A percentile compares a stretch with the other conserved stretches of the same genome.
phyloP scores from a whole-genome alignment of 1,284 basidiomycete genomes.

The Malassezia dermatis region DNA sequence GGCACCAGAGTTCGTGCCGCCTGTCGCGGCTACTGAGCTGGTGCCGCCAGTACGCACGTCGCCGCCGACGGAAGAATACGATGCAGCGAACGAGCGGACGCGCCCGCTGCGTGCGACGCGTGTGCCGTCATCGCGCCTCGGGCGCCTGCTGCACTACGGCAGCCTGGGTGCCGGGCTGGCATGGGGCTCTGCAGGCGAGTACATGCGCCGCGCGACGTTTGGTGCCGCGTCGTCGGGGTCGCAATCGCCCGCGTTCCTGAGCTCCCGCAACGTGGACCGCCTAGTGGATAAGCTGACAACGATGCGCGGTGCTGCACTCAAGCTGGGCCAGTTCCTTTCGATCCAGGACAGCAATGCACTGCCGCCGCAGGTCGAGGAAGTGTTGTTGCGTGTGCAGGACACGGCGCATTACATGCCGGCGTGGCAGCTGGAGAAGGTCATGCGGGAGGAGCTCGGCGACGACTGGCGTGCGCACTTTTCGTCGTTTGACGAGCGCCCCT shows the following conservation, averaged over 20 bases:
- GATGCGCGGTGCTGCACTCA: conserved; percentile 93
- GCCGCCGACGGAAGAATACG: conserved; percentile 29
- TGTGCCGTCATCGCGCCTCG: conserved; percentile 45
- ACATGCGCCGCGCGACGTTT: conserved; percentile 20
- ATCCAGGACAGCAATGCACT: conserved; percentile 65
- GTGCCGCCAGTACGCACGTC: not conserved
- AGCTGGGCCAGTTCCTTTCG: conserved; percentile 92
- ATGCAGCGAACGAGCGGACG: conserved; percentile 29
- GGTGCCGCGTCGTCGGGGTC: not conserved
- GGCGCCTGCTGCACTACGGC: conserved; percentile 44
- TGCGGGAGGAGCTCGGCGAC: conserved; percentile 63
- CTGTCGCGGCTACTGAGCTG: not conserved
- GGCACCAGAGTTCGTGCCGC: not conserved
- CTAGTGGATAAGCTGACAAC: conserved; percentile 81
- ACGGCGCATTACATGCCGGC: conserved; percentile 97
- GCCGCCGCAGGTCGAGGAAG: conserved; percentile 75
- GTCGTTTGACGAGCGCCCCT: conserved; percentile 72
- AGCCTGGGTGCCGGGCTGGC: conserved; percentile 43
- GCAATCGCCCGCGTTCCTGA: conserved; percentile 24
- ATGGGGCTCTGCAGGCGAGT: conserved; percentile 38
- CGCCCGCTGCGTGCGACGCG: conserved; percentile 36
- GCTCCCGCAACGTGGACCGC: conserved; percentile 64
- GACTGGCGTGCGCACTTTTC: conserved; percentile 66
- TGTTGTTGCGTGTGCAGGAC: conserved; percentile 83
- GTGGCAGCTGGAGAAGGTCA: conserved; percentile 85